Base-by-base conservation (phyloP, 2,329 filamentous ascomycete species). In the Trichoderma citrinoviride region DNA sequence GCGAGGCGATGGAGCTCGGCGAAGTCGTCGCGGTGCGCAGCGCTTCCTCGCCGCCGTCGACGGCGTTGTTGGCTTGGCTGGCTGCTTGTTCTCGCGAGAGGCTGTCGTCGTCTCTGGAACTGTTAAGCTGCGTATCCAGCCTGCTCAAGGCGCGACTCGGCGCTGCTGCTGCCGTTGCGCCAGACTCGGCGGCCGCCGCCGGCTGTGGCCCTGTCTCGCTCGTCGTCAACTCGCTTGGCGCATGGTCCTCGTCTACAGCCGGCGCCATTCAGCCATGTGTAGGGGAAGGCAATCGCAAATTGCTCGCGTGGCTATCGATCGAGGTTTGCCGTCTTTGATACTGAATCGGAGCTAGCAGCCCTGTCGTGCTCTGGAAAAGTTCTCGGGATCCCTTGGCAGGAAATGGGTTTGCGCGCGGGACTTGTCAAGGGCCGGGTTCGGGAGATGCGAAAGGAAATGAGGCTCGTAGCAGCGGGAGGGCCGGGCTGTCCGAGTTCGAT, bases 251-350 rank as follows among this genome's bases (percentile, higher is more conserved):
- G 68, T 73, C 70, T 72, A 73, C 49, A 64, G 67, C 73, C 64
- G 74, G 70, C 70, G 73, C 73, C 75, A 77, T 77, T 69, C 73
- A 71, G 71, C 73, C 72, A 74, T 75, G 69, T 68, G 70, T 37
- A 37, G 29, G 7, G 33, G 7, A 37, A 56, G 63, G 57, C 41
- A 15, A 17, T 62, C 49, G 58, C 19, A 54, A 33, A 12, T 37
- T 14, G 58, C 25, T 46, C n/a, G 47, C 58, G 58, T 54, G 49
- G 41, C 25, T 62, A 25, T 62, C 49, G 25, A 62, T 62, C n/a
- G 49, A 27, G 37, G 21, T 37, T 21, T 19, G 4, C 12, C 27
- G 27, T n/a, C 29, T 37, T 52, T 46, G 27, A 19, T 37, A 23
- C 25, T 17, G 15, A 37, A 43, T 54, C 49, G n/a, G 40, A 17